Evolutionary conservation across 2,329 filamentous ascomycete genomes (phyloP).

Genomic region (Rutstroemia sp.): DNA sequence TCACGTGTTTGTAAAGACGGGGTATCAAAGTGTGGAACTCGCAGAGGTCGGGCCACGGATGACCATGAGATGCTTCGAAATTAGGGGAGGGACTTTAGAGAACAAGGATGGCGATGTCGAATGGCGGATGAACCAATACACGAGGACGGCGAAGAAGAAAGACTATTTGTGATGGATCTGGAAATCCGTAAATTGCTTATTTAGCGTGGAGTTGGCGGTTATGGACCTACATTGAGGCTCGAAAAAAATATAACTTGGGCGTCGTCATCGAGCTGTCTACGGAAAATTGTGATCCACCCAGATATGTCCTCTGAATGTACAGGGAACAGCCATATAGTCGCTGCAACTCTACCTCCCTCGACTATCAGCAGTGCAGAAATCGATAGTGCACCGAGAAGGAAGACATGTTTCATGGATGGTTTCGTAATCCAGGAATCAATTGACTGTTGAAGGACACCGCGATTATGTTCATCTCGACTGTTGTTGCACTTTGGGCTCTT

Average conservation of each 20-base stretch:
- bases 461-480: slow-evolving; percentile 4
- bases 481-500: slow-evolving; percentile 6
- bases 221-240: slow-evolving; percentile 14
- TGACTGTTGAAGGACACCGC: neutral
- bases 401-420: neutral
- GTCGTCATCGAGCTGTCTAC: slow-evolving; percentile 9
- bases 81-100: slow-evolving; percentile 82
- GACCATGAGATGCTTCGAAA: slow-evolving; percentile 96
- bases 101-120: slow-evolving; percentile 94
- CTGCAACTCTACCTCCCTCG: slow-evolving; percentile 8
- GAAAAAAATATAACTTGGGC: slow-evolving; percentile 2
- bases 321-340: slow-evolving; percentile 9
- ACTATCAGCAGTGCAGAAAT: slow-evolving; percentile 4
- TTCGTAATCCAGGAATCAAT: neutral
- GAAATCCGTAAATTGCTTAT: slow-evolving; percentile 16
- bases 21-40: slow-evolving; percentile 81
- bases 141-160: slow-evolving; percentile 88
- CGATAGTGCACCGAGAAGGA: neutral
- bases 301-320: slow-evolving; percentile 2
- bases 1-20: slow-evolving; percentile 89
- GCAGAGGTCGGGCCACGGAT: slow-evolving; percentile 88
- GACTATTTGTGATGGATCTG: slow-evolving; percentile 64
- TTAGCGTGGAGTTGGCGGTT: slow-evolving; percentile 29
- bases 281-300: slow-evolving; percentile 3
- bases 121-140: slow-evolving; percentile 95